A percentile compares a stretch with the other conserved stretches of the same genome.
Conservation (phyloP, 1,284 basidiomycete species). For the Tylopilus orsonianus region DNA sequence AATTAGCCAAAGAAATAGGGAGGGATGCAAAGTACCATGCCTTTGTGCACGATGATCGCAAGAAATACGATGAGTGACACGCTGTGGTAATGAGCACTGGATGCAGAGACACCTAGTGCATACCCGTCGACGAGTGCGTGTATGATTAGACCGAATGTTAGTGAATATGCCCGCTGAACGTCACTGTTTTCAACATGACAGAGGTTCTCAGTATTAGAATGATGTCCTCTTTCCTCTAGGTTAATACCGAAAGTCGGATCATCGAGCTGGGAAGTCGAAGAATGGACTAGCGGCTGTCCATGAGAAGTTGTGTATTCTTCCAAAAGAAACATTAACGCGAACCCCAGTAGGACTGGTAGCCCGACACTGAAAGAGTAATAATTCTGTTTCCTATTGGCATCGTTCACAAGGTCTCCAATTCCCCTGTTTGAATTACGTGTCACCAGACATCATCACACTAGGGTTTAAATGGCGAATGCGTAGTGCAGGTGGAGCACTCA, state of each 20-base stretch:
- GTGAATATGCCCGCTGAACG: slow-evolving; percentile 52
- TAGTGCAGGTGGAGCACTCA: slow-evolving; percentile 40
- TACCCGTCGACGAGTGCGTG: slow-evolving; percentile 91
- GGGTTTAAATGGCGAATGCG: too few species aligned
- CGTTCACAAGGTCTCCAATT: slow-evolving; percentile 50
- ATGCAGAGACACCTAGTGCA: slow-evolving; percentile 78
- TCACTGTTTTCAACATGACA: slow-evolving; percentile 5
- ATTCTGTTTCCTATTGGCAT: slow-evolving; percentile 33
- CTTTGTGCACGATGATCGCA: slow-evolving; percentile 88
- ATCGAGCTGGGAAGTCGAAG: slow-evolving; percentile 19
- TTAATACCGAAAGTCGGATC: slow-evolving; percentile 21
- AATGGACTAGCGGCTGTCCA: slow-evolving; percentile 34
- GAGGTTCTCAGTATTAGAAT: slow-evolving; percentile 13
- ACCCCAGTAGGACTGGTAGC: slow-evolving; percentile 74
- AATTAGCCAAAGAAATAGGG: slow-evolving; percentile 5
- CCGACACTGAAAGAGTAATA: slow-evolving; percentile 54
- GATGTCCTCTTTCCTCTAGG: slow-evolving; percentile 35
- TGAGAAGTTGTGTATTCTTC: slow-evolving; percentile 61
- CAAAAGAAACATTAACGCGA: slow-evolving; percentile 80
- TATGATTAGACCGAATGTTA: slow-evolving; percentile 82
- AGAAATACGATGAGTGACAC: slow-evolving; percentile 83
- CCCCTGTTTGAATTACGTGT: slow-evolving; percentile 46
- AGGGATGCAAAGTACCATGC: slow-evolving; percentile 36
- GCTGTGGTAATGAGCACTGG: slow-evolving; percentile 40
- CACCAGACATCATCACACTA: too few species aligned